Percentiles rank a stretch among this genome's conserved stretches.
phyloP scores from a whole-genome alignment of 2,329 filamentous ascomycete species.

The Aphanocladium album region DNA sequence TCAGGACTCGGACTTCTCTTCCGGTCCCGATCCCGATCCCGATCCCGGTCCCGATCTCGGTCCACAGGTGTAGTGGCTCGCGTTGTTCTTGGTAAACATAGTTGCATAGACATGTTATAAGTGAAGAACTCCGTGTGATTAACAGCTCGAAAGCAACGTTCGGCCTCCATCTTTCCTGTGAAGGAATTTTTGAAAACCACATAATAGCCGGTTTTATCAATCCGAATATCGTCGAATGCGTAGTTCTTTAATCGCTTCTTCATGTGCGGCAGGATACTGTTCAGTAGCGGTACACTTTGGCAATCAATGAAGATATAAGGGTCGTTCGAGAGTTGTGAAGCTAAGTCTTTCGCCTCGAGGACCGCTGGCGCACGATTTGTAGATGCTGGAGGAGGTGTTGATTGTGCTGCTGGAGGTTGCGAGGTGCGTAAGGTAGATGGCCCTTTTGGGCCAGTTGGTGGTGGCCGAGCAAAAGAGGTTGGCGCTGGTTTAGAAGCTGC shows the following conservation, averaged over 20 bases:
- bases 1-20: slow-evolving; percentile 34
- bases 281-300: slow-evolving; percentile 79
- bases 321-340: slow-evolving; percentile 65
- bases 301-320: slow-evolving; percentile 91
- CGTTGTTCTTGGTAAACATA: slow-evolving; percentile 39
- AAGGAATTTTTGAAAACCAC: slow-evolving; percentile 80
- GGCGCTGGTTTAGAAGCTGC: slow-evolving; percentile 32
- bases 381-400: slow-evolving; percentile 23
- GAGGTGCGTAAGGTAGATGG: slow-evolving; percentile 41
- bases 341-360: slow-evolving; percentile 62
- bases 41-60: slow-evolving; percentile 10
- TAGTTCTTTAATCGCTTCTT: slow-evolving; percentile 84
- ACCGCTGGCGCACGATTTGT: slow-evolving; percentile 35
- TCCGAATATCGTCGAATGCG: slow-evolving; percentile 72
- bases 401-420: slow-evolving; percentile 41
- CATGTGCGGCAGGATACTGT: slow-evolving; percentile 81
- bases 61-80: slow-evolving; percentile 21
- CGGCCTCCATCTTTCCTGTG: slow-evolving; percentile 72
- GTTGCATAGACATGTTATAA: slow-evolving; percentile 86
- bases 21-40: no score
- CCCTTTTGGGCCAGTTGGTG: slow-evolving; percentile 81
- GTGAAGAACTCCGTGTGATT: slow-evolving; percentile 85
- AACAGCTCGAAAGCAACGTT: slow-evolving; percentile 71
- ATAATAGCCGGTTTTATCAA: slow-evolving; percentile 84
- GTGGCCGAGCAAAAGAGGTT: slow-evolving; percentile 44